These are phyloP conservation scores for Cryptococcus deneoformans DNA, from an alignment of 1,284 basidiomycete species.

Conservation along the genomic window DNA sequence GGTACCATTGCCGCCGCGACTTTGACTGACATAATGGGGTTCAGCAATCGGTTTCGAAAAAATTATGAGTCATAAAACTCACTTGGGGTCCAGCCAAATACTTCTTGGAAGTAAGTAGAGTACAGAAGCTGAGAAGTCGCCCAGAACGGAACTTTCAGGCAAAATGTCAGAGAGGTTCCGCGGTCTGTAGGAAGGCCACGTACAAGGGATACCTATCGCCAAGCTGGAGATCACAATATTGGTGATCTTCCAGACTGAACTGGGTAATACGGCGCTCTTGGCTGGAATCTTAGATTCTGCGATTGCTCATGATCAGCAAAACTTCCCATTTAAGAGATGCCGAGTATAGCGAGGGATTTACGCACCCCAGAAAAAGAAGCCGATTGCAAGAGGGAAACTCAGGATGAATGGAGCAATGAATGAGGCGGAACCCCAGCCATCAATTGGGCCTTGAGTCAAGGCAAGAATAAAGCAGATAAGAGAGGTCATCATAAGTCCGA, in stretches of 20 bases:
- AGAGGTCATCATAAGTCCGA: constrained; percentile 32
- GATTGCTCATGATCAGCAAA: constrained; percentile 5
- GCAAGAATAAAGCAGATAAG: constrained; percentile 45
- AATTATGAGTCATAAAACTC: background rate
- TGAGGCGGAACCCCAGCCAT: constrained; percentile 39
- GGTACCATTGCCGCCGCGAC: constrained; percentile 39
- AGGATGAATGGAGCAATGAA: constrained; percentile 47
- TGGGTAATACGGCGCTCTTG: constrained; percentile 29
- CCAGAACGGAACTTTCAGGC: constrained; percentile 28
- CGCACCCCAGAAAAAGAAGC: constrained; percentile 42
- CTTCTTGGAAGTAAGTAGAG: constrained; percentile 18
- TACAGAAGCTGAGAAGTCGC: constrained; percentile 36
- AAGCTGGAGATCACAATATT: constrained; percentile 32
- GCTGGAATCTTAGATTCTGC: constrained; percentile 25
- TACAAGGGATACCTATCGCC: constrained; percentile 18
- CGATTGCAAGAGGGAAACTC: constrained; percentile 25
- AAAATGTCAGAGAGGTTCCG: too few species aligned
- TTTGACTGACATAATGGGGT: constrained; percentile 14
- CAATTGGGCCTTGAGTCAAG: constrained; percentile 41
- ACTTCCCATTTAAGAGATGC: constrained; percentile 2
- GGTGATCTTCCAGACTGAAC: constrained; percentile 34
- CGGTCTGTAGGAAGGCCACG: background rate
- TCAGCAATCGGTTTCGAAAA: background rate
- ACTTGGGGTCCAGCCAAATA: constrained; percentile 16
- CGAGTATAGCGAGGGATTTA: constrained; percentile 28